Percentiles rank a stretch among this genome's conserved stretches.
Conservation (phyloP, 2,329 filamentous ascomycete species). For the Ramichloridium luteum region DNA sequence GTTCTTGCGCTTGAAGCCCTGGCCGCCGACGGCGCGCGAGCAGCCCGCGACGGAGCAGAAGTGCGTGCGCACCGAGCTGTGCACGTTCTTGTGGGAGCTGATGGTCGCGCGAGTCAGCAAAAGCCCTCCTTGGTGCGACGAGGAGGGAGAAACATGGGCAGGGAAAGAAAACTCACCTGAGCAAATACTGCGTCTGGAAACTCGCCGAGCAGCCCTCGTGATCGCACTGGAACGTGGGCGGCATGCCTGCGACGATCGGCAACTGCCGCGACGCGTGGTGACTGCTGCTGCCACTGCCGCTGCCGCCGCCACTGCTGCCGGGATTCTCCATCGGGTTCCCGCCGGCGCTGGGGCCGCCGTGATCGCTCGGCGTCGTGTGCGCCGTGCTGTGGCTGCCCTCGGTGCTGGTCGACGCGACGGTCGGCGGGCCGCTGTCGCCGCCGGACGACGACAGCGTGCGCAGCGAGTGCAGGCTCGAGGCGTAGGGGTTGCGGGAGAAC, state of each 20-base stretch:
- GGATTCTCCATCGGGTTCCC: too few species aligned
- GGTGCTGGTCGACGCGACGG: slow-evolving; percentile 19
- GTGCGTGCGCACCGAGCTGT: slow-evolving; percentile 50
- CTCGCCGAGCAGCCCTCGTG: slow-evolving; percentile 54
- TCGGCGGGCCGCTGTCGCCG: slow-evolving; percentile 20
- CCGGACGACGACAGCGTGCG: slow-evolving; percentile 21
- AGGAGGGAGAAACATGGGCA: too few species aligned
- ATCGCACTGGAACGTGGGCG: slow-evolving; percentile 47
- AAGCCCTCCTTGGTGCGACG: too few species aligned
- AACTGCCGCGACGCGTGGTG: neutral
- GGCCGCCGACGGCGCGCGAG: slow-evolving; percentile 47
- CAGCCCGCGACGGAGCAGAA: slow-evolving; percentile 50
- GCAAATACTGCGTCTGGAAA: slow-evolving; percentile 64
- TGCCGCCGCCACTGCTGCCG: too few species aligned
- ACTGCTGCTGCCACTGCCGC: too few species aligned
- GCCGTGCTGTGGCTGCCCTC: slow-evolving; percentile 25
- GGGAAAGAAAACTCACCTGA: slow-evolving; percentile 42
- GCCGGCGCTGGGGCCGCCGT: too few species aligned
- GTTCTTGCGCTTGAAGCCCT: slow-evolving; percentile 57
- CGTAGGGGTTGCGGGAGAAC: too few species aligned
- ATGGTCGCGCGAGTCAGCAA: too few species aligned
- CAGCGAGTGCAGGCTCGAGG: slow-evolving; percentile 13
- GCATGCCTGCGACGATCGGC: neutral
- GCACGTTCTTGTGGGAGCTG: slow-evolving; percentile 60
- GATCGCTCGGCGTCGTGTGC: slow-evolving; percentile 26